phyloP scores from a whole-genome alignment of 768 basidiomycete species.

The Tricholoma hemisulphureum region DNA sequence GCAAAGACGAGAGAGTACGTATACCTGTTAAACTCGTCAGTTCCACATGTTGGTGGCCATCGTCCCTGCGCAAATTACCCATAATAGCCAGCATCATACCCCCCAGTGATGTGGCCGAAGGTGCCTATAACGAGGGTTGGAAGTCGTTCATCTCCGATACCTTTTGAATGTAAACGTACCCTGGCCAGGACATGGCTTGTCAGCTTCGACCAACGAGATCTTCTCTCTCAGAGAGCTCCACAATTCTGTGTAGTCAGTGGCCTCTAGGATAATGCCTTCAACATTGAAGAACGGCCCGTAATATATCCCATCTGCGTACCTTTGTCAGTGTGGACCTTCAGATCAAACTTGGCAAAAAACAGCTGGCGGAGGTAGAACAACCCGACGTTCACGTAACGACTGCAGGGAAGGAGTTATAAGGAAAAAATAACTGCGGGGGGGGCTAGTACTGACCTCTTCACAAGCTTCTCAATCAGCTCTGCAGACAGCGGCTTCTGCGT shows the following conservation, averaged over 20 bases:
- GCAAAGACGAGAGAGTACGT: slow-evolving; percentile 72
- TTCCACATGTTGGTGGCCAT: not conserved
- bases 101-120: slow-evolving; percentile 77
- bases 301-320: slow-evolving; percentile 33
- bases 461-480: slow-evolving; percentile 75
- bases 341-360: slow-evolving; percentile 80
- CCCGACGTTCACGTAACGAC: slow-evolving; percentile 79
- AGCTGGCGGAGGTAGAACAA: slow-evolving; percentile 80
- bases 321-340: slow-evolving; percentile 71
- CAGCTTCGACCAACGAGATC: slow-evolving; percentile 67
- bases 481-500: slow-evolving; percentile 67
- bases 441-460: slow-evolving; percentile 58
- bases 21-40: slow-evolving; percentile 36
- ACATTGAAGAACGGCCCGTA: not conserved
- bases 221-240: slow-evolving; percentile 75
- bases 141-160: not conserved
- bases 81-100: slow-evolving; percentile 71
- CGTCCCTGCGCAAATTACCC: slow-evolving; percentile 36
- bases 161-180: slow-evolving; percentile 25
- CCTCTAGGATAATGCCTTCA: slow-evolving; percentile 37
- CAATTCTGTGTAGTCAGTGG: slow-evolving; percentile 71
- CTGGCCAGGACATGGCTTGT: slow-evolving; percentile 64
- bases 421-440: not conserved
- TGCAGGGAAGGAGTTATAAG: slow-evolving; percentile 18
- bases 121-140: slow-evolving; percentile 38